phyloP scores from a whole-genome alignment of 2,329 filamentous ascomycete species.

The Neurospora sp. region DNA sequence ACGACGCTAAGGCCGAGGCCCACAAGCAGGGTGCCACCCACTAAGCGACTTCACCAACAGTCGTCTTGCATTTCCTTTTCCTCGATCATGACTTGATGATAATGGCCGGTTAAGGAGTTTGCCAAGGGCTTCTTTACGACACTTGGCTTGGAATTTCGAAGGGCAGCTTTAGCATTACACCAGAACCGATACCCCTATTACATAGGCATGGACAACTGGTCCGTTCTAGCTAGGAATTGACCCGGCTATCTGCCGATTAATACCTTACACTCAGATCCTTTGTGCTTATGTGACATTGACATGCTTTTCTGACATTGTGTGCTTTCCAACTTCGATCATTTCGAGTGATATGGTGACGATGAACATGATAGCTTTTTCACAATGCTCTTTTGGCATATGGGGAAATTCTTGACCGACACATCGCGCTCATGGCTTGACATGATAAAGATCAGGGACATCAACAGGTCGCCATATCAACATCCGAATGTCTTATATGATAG shows the following conservation, averaged over 20 bases:
- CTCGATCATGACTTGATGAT: conserved; percentile 2
- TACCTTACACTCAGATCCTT: neutral
- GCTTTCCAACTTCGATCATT: neutral
- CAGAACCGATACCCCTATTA: neutral
- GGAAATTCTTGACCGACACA: neutral
- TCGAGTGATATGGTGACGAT: neutral
- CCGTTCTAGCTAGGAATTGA: neutral
- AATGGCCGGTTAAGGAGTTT: neutral
- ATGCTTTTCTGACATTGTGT: neutral
- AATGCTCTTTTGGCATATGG: neutral
- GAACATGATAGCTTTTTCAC: neutral
- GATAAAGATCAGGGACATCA: neutral
- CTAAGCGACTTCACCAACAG: conserved; percentile 18
- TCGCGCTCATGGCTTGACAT: neutral
- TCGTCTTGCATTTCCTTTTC: conserved; percentile 6
- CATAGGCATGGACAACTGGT: neutral
- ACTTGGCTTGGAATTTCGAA: neutral
- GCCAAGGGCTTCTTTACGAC: neutral
- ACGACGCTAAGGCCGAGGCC: conserved; percentile 26
- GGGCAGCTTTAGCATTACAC: neutral
- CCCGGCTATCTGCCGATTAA: neutral
- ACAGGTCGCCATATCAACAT: neutral
- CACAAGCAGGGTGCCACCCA: conserved; percentile 30
- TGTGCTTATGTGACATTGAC: neutral
- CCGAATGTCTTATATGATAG: neutral